Evolutionary conservation across 2,329 filamentous ascomycete species (phyloP).

Genomic region (Daldinia sp.): DNA sequence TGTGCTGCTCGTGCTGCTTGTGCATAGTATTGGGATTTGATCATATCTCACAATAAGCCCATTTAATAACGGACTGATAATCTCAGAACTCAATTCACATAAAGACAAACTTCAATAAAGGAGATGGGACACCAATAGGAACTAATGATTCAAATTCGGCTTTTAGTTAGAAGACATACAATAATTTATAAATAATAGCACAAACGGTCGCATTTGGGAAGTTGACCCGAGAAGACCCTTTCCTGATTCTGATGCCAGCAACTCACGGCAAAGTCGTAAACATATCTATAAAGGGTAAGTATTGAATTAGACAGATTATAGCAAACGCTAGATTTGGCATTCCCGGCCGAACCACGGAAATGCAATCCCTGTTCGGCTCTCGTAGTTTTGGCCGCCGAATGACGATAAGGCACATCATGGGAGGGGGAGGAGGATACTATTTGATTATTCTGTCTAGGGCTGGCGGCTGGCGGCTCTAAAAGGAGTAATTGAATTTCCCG

Average conservation of each 20-base stretch:
- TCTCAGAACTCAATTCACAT: not conserved
- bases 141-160: not conserved
- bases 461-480: constrained; percentile 24
- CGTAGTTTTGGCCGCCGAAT: constrained; percentile 21
- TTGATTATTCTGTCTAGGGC: constrained; percentile 17
- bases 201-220: not conserved
- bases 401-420: constrained; percentile 27
- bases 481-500: constrained; percentile 34
- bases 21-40: constrained; percentile 15
- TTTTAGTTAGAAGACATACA: not conserved
- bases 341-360: constrained; percentile 26
- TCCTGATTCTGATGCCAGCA: constrained; percentile 1
- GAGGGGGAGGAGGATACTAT: constrained; percentile 25
- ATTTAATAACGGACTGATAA: not conserved
- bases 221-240: not conserved
- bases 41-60: constrained; percentile 20
- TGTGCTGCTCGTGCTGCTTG: not conserved
- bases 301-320: constrained; percentile 20
- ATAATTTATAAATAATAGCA: not conserved
- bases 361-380: constrained; percentile 15
- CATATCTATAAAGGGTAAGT: not conserved
- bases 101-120: not conserved
- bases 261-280: not conserved
- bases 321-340: constrained; percentile 11
- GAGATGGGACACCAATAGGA: not conserved